A percentile compares a stretch with the other conserved stretches of the same genome.
Conservation (phyloP, 441 rosid species). For the Erodium texanum region DNA sequence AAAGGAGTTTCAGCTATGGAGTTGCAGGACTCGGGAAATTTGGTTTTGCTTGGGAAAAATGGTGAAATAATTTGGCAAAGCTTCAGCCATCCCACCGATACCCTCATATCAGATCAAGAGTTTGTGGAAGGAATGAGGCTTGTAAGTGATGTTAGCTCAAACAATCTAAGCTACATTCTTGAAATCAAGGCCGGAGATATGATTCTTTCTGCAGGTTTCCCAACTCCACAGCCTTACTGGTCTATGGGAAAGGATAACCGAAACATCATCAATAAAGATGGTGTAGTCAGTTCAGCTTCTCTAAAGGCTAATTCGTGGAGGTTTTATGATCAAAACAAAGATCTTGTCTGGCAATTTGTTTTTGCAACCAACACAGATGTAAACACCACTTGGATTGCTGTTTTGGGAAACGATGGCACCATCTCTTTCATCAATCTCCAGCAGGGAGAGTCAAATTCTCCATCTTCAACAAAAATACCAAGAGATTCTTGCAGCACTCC, state of each 20-base stretch:
- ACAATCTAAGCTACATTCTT: conserved; percentile 54
- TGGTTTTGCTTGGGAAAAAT: conserved; percentile 46
- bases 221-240: conserved; percentile 76
- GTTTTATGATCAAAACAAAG: conserved; percentile 46
- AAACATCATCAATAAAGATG: conserved; percentile 38
- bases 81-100: conserved; percentile 71
- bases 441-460: conserved; percentile 16
- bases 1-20: conserved; percentile 57
- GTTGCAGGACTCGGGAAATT: conserved; percentile 69
- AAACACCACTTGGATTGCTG: conserved; percentile 66
- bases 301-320: conserved; percentile 64
- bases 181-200: conserved; percentile 66
- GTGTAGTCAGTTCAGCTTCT: conserved; percentile 39
- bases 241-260: conserved; percentile 41
- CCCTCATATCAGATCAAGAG: conserved; percentile 54
- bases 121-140: conserved; percentile 70
- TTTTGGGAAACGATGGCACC: conserved; percentile 48
- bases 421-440: conserved; percentile 50
- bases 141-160: conserved; percentile 33
- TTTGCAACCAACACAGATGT: conserved; percentile 26
- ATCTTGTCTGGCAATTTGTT: conserved; percentile 45
- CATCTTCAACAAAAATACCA: conserved; percentile 48
- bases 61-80: conserved; percentile 62
- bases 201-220: conserved; percentile 54
- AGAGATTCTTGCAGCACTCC: conserved; percentile 55